Percentiles rank a stretch among this genome's conserved stretches.
phyloP scores from a whole-genome alignment of 2,329 filamentous ascomycete genomes.

The Cercospora beticola region DNA sequence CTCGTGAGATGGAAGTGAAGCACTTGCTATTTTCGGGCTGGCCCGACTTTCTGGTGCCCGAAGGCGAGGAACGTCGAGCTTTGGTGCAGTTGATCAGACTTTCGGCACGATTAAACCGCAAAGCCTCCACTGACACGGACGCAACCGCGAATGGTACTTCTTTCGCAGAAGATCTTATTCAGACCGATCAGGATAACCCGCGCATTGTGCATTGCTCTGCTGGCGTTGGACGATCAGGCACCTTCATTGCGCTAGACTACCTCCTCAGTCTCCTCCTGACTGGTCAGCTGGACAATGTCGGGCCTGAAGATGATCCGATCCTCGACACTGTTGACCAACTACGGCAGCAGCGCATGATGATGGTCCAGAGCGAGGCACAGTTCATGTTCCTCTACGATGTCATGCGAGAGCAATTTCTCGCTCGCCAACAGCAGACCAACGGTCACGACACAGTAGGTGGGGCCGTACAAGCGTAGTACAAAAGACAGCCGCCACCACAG shows the following conservation, averaged over 20 bases:
- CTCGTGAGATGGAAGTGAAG: constrained; percentile 66
- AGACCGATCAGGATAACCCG: constrained; percentile 55
- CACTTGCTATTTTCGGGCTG: constrained; percentile 84
- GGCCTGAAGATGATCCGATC: constrained; percentile 64
- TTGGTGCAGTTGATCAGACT: constrained; percentile 70
- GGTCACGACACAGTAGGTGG: constrained; percentile 13
- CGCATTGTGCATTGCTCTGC: constrained; percentile 75
- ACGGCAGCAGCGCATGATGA: constrained; percentile 83
- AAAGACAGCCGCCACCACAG: background rate
- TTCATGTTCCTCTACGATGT: constrained; percentile 88
- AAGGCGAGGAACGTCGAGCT: constrained; percentile 63
- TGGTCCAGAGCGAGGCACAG: constrained; percentile 89
- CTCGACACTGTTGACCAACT: constrained; percentile 76
- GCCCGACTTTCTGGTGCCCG: constrained; percentile 87
- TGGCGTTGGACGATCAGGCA: constrained; percentile 89
- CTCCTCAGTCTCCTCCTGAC: constrained; percentile 77
- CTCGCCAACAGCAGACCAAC: constrained; percentile 1
- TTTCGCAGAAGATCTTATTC: constrained; percentile 33
- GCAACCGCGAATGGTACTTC: constrained; percentile 22
- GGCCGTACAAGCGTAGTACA: constrained; percentile 6
- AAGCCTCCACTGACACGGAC: constrained; percentile 25
- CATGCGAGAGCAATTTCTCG: constrained; percentile 63
- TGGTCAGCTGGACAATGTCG: constrained; percentile 59
- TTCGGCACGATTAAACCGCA: constrained; percentile 57
- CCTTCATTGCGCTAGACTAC: constrained; percentile 95